Conservation (phyloP, 2,329 filamentous ascomycete genomes). For the Cadophora gregata region DNA sequence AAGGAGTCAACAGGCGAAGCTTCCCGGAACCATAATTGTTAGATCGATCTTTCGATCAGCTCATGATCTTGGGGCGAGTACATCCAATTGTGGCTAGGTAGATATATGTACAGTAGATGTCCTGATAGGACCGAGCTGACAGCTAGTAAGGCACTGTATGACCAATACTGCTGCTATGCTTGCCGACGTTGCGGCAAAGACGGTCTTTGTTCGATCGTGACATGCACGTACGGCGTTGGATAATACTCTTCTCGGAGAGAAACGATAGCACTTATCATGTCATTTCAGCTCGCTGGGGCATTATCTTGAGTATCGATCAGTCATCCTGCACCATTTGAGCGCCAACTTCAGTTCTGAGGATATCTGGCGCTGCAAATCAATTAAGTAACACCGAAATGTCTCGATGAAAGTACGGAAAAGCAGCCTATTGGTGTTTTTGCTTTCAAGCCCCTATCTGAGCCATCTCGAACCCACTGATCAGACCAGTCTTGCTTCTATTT, state of each 20-base stretch:
- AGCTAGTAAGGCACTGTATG: not conserved
- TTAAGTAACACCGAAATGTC: no score
- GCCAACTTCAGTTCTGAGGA: not conserved
- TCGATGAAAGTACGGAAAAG: not conserved
- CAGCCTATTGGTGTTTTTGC: no score
- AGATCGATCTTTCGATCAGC: not conserved
- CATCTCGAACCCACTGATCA: not conserved
- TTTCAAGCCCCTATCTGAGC: not conserved
- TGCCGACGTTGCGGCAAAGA: not conserved
- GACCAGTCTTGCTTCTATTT: not conserved
- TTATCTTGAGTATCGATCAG: not conserved
- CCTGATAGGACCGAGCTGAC: not conserved
- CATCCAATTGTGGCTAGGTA: not conserved
- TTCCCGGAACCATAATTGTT: not conserved
- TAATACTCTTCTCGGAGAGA: not conserved
- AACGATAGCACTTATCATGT: not conserved
- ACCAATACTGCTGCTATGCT: not conserved
- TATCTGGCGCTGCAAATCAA: not conserved
- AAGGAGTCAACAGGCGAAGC: not conserved
- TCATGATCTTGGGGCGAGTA: not conserved
- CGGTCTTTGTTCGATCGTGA: not conserved
- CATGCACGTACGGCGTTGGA: not conserved
- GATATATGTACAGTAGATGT: not conserved
- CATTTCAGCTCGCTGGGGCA: not conserved
- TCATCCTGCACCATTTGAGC: not conserved